Base-by-base conservation (phyloP, 352 stramenopile species). In the Phytophthora lateralis region DNA sequence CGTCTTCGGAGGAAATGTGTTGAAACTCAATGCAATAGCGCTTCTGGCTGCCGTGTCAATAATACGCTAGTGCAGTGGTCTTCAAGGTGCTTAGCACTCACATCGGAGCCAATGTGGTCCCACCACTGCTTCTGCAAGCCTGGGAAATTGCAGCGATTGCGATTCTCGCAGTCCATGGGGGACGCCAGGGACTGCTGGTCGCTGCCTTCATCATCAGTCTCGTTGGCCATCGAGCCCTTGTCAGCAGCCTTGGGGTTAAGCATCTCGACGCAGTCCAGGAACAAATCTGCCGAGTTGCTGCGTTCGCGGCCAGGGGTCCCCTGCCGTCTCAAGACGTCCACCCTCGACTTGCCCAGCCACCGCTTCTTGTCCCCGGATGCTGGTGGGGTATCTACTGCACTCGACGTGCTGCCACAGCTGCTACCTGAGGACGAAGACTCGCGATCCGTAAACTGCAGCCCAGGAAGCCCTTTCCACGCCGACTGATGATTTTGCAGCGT, bases 261-360 rank as follows among this genome's bases (percentile, higher is more conserved):
- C 62, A 91, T 67, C 42, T 91, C 60, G 20, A 94, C 73, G 43
- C 83, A 94, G 66, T 91, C 82, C 17, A 94, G 69, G 58, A 94
- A 94, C n/a, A 94, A 70, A 61, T 94, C 82, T 26, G 78, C 80
- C 38, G 82, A 91, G 61, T 94, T 77, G 57, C 85, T 94, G 29
- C 85, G 82, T 44, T 82, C 63, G 0, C 80, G 77, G 20, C 62
- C 60, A 37, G 60, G 26, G 8, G 60, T 65, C 3, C 38, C 66
- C 15, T 71, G 54, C 29, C 62, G 66, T 27, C 70, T 70, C 21
- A 93, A 71, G 10, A 69, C 27, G 6, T 75, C 78, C 11, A 91
- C 80, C 20, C 82, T 69, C 1, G 76, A 84, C 60, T 87, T 89
- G 51, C 56, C 35, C 18, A 52, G 34, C 54, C 48, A 48, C 9